Evolutionary conservation across 495 filamentous ascomycete species (phyloP).

Genomic region (Cetradonia linearis): DNA sequence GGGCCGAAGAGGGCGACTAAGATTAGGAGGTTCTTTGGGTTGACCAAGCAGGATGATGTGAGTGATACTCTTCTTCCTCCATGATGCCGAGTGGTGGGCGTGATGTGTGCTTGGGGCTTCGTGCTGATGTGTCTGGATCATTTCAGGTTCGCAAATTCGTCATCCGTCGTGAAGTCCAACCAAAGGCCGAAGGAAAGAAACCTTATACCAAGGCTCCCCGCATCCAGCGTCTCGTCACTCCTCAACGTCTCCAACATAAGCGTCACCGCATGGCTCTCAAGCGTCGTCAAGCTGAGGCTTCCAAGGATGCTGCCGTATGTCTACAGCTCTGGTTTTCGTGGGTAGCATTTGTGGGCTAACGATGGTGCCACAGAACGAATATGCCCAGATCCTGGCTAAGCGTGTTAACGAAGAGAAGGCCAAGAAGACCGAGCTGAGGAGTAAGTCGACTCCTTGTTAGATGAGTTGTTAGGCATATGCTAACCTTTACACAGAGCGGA

Average conservation of each 20-base stretch:
- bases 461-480: background rate
- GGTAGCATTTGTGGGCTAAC: background rate
- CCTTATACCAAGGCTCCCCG: constrained; percentile 98
- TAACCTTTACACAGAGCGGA: constrained; percentile 44
- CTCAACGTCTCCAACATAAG: constrained; percentile 99
- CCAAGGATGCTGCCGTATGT: constrained; percentile 92
- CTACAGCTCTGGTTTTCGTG: background rate
- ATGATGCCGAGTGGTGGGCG: background rate
- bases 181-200: constrained; percentile 91
- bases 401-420: constrained; percentile 90
- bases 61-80: constrained; percentile 21
- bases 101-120: background rate
- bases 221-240: constrained; percentile 98
- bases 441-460: constrained; percentile 14
- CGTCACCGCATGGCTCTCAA: constrained; percentile 93
- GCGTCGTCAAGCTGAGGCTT: constrained; percentile 86
- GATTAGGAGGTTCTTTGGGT: constrained; percentile 92
- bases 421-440: constrained; percentile 81
- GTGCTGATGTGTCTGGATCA: constrained; percentile 1
- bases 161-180: constrained; percentile 92
- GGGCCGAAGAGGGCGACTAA: no score
- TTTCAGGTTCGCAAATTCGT: constrained; percentile 92
- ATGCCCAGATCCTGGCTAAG: constrained; percentile 84
- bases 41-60: constrained; percentile 99
- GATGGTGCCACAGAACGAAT: constrained; percentile 58